Percentiles rank a stretch among this genome's conserved stretches.
Evolutionary conservation across 169 alveolate species (phyloP).

Genomic region (Cystoisospora suis): DNA sequence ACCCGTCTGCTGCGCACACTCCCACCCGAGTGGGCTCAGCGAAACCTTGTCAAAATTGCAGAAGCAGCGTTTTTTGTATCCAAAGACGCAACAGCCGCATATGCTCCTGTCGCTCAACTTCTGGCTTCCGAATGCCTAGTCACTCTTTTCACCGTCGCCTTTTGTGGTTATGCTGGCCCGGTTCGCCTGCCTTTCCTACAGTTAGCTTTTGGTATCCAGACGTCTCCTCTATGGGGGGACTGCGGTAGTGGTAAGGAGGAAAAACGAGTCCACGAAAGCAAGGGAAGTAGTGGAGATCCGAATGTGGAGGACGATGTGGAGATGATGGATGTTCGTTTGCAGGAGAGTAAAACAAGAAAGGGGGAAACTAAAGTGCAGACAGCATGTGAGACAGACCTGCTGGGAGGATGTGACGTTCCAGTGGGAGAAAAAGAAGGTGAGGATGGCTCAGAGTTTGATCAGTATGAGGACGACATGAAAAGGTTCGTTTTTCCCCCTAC

Average conservation of each 20-base stretch:
- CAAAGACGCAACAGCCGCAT: neutral
- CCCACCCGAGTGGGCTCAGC: slow-evolving; percentile 58
- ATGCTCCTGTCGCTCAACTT: slow-evolving; percentile 3
- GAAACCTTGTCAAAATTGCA: slow-evolving; percentile 42
- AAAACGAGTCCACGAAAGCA: neutral
- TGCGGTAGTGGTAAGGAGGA: neutral
- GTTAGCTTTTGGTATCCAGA: slow-evolving; percentile 18
- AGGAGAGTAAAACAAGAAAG: neutral
- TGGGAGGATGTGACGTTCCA: too few species aligned
- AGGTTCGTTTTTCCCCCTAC: neutral
- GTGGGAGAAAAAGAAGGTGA: neutral
- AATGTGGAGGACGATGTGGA: neutral
- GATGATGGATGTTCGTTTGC: too few species aligned
- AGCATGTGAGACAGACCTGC: too few species aligned
- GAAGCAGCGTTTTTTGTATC: slow-evolving; percentile 47
- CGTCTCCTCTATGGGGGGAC: slow-evolving; percentile 18
- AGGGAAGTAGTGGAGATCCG: neutral
- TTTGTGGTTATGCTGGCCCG: slow-evolving; percentile 37
- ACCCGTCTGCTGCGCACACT: slow-evolving; percentile 53
- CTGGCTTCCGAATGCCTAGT: slow-evolving; percentile 31
- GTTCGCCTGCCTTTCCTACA: slow-evolving; percentile 16
- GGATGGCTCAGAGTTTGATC: neutral
- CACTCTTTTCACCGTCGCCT: slow-evolving; percentile 26
- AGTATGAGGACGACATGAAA: neutral
- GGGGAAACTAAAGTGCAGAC: too few species aligned